Evolutionary conservation across 257 asterid species (phyloP), one percentile per base, ranked within the genome.

Genomic region (Jaltomata sinuosa): DNA sequence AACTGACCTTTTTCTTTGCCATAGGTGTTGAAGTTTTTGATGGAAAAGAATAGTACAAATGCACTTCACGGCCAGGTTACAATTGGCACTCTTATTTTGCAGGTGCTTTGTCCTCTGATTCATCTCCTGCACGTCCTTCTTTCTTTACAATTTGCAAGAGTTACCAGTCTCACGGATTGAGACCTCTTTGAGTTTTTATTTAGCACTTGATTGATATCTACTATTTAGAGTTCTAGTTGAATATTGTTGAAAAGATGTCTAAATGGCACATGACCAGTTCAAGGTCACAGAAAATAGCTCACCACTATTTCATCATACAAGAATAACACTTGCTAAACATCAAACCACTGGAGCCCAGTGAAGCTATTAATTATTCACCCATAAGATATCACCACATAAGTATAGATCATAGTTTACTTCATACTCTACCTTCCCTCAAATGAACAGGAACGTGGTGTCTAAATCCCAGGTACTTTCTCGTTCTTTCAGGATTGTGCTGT

Each of bases 51-150:
- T 83, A 90, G 97, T 84, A 91, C 93, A 6, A 97, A 88, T 84
- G 91, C 98, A 34, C 97, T 97, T 87, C 98, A 97, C 82, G 98
- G 99, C 80, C 99, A 97, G 92, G 98, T 97, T 86, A 97, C 94
- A 83, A 95, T 95, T 53, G 99, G 99, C 86, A 97, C 94, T 64
- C 96, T 97, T 85, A 97, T 97, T 86, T 88, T 97, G 86, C 99
- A 96, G 99, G 99, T 94, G 91, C 71, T 32, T 84, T 57, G 62
- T 67, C 42, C n/a, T 87, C 40, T n/a, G 82, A 34, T 84, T 83
- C 83, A 67, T 85, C 84, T 53, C 76, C 62, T 55, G 16, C 68
- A 16, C 52, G 18, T 72, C 54, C 42, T 50, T 64, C 77, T 76
- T 84, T 62, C 69, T 82, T 76, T 54, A 71, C 82, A 53, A 34